Evolutionary conservation across 78 protist genomes (phyloP), one percentile per base, ranked within the genome.

Genomic region (Dictyostelium citrinum): DNA sequence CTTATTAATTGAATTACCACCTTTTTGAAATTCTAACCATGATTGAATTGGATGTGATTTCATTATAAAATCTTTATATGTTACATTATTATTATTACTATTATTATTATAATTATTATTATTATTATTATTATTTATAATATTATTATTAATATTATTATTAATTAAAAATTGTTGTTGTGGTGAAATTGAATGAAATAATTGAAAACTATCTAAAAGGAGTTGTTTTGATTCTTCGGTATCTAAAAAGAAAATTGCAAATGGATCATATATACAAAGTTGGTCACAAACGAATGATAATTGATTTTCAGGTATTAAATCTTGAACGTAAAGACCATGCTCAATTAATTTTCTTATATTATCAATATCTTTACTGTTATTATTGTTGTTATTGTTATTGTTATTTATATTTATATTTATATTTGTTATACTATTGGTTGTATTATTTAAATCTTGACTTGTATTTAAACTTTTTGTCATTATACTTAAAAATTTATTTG

Each of bases 261-360:
- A 80, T 35, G 84, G 84, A 9, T 80, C 84, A 55, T 80, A 80
- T 24, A 58, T 80, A 80, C 84, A 80, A 8, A 80, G 29, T 43
- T 80, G 43, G 55, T 75, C 81, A 16, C 31, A 39, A 8, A 75
- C 22, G 3, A 75, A 75, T 2, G 81, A 39, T n/a, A 39, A n/a
- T 17, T 75, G 51, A 22, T 17, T 39, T 17, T 75, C 61, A 14
- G 81, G 58, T 12, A 75, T 75, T 43, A 39, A 39, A 22, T 75
- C 61, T 75, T 35, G 49, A 3, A n/a, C 6, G 24, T n/a, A 75
- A 22, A n/a, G 27, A 3, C 84, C 84, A 24, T 55, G 35, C 17
- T 24, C 43, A 55, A 55, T 58, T 27, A 80, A 24, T 55, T 55
- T 31, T 22, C 46, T 55, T 20, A 58, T 9, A 80, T 80, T 75